A percentile compares a stretch with the other conserved stretches of the same genome.
phyloP scores from a whole-genome alignment of 805 yeast species.

The Metschnikowia picachoensis region DNA sequence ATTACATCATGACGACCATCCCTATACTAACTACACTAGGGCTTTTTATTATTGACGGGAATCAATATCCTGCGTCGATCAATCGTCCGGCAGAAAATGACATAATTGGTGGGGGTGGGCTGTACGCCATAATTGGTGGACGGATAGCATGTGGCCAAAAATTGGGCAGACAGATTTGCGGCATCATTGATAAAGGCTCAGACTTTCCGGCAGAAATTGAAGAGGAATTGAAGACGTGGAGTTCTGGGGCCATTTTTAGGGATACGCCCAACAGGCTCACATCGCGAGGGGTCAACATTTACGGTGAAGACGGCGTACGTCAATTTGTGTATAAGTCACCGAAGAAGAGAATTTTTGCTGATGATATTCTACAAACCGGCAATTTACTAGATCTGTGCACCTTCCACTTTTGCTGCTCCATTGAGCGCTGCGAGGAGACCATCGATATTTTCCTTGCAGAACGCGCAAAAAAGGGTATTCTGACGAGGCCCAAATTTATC shows the following conservation, averaged over 20 bases:
- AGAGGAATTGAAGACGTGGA: slow-evolving; percentile 53
- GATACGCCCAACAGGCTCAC: slow-evolving; percentile 52
- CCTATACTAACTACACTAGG: slow-evolving; percentile 66
- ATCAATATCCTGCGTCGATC: slow-evolving; percentile 48
- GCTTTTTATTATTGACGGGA: slow-evolving; percentile 87
- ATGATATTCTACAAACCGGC: slow-evolving; percentile 45
- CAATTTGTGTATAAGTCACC: slow-evolving; percentile 59
- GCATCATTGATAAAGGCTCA: slow-evolving; percentile 74
- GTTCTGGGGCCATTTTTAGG: slow-evolving; percentile 56
- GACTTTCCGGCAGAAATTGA: slow-evolving; percentile 62
- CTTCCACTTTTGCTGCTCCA: slow-evolving; percentile 73
- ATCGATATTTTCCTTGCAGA: slow-evolving; percentile 27
- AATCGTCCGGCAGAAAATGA: slow-evolving; percentile 36
- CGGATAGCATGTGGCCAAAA: slow-evolving; percentile 46
- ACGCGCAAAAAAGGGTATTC: background rate
- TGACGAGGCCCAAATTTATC: slow-evolving; percentile 41
- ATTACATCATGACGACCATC: background rate
- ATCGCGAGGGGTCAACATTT: slow-evolving; percentile 78
- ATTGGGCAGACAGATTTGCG: slow-evolving; percentile 43
- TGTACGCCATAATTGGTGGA: slow-evolving; percentile 75
- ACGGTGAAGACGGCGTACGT: slow-evolving; percentile 55
- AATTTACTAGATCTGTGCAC: slow-evolving; percentile 37
- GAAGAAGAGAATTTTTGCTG: slow-evolving; percentile 53
- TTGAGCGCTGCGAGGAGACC: slow-evolving; percentile 53
- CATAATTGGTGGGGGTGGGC: slow-evolving; percentile 88